phyloP scores from a whole-genome alignment of 306 rosid species.

The Cicer bijugum region DNA sequence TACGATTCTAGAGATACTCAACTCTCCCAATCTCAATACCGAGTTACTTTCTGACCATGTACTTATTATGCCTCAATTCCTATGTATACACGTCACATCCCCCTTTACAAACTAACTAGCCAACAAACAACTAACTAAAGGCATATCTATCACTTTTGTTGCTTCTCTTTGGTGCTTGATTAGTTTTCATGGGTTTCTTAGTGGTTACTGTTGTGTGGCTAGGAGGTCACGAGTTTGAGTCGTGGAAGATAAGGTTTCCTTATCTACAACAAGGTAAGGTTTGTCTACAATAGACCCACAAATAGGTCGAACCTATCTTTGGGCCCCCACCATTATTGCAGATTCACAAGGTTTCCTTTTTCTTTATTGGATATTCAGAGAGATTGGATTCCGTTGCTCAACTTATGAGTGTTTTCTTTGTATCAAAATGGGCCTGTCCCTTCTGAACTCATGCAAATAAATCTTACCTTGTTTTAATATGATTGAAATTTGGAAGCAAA shows the following conservation, averaged over 20 bases:
- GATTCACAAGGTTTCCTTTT: background rate
- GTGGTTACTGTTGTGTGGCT: background rate
- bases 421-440: slow-evolving; percentile 18
- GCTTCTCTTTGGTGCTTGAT: background rate
- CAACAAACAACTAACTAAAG: slow-evolving; percentile 1
- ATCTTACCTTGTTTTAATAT: slow-evolving; percentile 4
- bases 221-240: slow-evolving; percentile 24
- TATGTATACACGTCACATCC: background rate
- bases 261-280: background rate
- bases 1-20: too few relatives aligned
- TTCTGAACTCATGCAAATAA: slow-evolving; percentile 25
- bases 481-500: slow-evolving; percentile 23
- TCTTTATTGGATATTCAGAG: slow-evolving; percentile 16
- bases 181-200: slow-evolving; percentile 21
- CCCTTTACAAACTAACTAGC: background rate
- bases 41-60: background rate
- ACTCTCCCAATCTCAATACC: background rate
- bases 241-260: background rate
- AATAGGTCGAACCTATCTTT: background rate
- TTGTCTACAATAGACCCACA: background rate
- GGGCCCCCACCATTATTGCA: background rate
- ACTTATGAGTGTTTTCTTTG: background rate
- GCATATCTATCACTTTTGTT: background rate
- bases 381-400: slow-evolving; percentile 1
- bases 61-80: background rate